These are phyloP conservation scores for Russula dissimulans DNA, from an alignment of 768 basidiomycete genomes.

Conservation along the genomic window DNA sequence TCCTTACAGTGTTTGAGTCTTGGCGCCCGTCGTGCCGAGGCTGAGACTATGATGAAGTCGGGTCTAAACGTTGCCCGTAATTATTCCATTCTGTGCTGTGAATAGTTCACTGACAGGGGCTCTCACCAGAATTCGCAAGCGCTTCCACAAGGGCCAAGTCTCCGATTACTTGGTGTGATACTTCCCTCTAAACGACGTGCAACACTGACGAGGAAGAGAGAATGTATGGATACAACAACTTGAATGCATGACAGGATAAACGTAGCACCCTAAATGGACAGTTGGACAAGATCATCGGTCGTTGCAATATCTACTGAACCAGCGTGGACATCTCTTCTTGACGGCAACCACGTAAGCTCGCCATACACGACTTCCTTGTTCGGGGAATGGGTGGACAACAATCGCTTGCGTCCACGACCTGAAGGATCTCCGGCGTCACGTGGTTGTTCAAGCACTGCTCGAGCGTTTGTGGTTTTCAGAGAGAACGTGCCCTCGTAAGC, in stretches of 20 bases:
- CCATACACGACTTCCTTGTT: background rate
- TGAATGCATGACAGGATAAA: background rate
- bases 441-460: constrained; percentile 18
- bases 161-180: too few relatives aligned
- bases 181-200: too few relatives aligned
- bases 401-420: constrained; percentile 28
- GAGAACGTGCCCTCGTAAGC: constrained; percentile 37
- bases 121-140: too few relatives aligned
- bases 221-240: background rate
- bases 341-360: background rate
- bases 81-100: too few relatives aligned
- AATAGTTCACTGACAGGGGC: too few relatives aligned
- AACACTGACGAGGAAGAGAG: background rate
- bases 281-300: background rate
- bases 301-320: background rate
- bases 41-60: too few relatives aligned
- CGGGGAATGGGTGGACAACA: background rate
- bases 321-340: background rate
- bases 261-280: background rate
- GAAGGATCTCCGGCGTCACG: constrained; percentile 28
- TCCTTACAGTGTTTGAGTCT: too few relatives aligned
- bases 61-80: too few relatives aligned
- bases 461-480: constrained; percentile 24
- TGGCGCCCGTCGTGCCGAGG: too few relatives aligned
- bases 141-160: too few relatives aligned